Percentiles rank a stretch among this genome's conserved stretches.
These are phyloP conservation scores for Phyllosticta citribraziliensis DNA, from an alignment of 2,329 filamentous ascomycete species.

Conservation along the genomic window DNA sequence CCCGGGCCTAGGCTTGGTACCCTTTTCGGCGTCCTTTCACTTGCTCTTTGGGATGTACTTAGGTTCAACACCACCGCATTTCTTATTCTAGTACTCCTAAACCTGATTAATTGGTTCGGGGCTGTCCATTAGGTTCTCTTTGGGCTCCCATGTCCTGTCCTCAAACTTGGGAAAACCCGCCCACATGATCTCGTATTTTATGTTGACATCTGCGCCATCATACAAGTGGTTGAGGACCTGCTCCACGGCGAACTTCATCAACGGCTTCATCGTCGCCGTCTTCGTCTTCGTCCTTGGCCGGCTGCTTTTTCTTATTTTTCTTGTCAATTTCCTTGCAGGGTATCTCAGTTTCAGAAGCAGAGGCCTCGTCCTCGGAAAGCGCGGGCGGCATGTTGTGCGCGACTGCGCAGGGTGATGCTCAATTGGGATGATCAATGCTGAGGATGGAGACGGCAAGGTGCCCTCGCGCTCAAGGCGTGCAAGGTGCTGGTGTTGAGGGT, in stretches of 20 bases:
- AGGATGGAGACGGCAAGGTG: neutral
- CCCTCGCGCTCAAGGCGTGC: no score
- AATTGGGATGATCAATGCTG: neutral
- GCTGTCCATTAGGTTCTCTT: slow-evolving; percentile 54
- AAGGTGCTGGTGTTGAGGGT: no score
- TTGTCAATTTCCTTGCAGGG: slow-evolving; percentile 19
- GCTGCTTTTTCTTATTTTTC: neutral
- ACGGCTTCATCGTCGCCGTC: slow-evolving; percentile 16
- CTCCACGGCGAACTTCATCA: slow-evolving; percentile 55
- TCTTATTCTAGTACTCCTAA: slow-evolving; percentile 50
- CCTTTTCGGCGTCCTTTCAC: slow-evolving; percentile 15
- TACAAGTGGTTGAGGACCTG: slow-evolving; percentile 59
- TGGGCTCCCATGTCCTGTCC: slow-evolving; percentile 72
- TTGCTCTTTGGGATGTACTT: slow-evolving; percentile 22
- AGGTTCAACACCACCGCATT: slow-evolving; percentile 53
- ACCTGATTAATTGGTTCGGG: slow-evolving; percentile 40
- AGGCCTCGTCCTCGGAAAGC: slow-evolving; percentile 28
- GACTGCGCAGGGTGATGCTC: neutral
- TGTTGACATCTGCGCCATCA: slow-evolving; percentile 29
- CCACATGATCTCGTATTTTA: slow-evolving; percentile 69
- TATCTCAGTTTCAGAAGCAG: slow-evolving; percentile 22
- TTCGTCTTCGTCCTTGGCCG: slow-evolving; percentile 10
- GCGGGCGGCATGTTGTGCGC: slow-evolving; percentile 21
- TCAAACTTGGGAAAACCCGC: slow-evolving; percentile 61
- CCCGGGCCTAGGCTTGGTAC: neutral